Conservation (phyloP, 225 moss, liverwort and hornwort genomes). For the Pseudoscleropodium purum region DNA sequence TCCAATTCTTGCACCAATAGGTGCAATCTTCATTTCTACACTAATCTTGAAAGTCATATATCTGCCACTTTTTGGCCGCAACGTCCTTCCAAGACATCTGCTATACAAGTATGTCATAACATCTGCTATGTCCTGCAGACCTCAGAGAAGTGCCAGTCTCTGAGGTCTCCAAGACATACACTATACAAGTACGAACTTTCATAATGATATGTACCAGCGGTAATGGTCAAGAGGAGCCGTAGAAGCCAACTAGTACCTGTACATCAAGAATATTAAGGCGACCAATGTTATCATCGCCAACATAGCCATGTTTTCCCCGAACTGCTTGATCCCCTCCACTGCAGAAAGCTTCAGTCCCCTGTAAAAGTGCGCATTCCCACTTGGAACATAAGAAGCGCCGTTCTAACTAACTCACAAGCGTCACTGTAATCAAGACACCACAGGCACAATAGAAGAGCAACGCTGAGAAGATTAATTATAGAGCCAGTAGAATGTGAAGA, state of each 20-base stretch:
- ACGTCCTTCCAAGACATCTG: neutral
- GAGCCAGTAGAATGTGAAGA: neutral
- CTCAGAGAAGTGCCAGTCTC: no score
- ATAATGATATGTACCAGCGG: neutral
- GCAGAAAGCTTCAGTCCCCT: conserved; percentile 92
- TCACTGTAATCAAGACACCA: neutral
- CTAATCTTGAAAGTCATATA: neutral
- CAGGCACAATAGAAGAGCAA: neutral
- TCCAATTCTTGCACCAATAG: neutral
- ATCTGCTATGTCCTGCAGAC: no score
- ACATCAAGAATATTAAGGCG: conserved; percentile 89
- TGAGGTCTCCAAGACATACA: no score
- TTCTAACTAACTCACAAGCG: neutral
- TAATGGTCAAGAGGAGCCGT: neutral
- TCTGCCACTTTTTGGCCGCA: neutral
- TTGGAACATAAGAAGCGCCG: neutral
- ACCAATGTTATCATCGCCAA: conserved; percentile 68
- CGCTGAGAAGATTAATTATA: neutral
- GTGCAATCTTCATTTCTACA: neutral
- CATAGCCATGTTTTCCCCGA: conserved; percentile 78
- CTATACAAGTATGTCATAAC: no score
- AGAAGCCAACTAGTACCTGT: conserved; percentile 40
- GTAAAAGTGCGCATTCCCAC: neutral
- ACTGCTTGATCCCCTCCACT: conserved; percentile 95
- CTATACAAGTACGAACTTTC: neutral